These are phyloP conservation scores for Phytopythium boreale DNA, from an alignment of 352 stramenopile genomes.

Conservation along the genomic window DNA sequence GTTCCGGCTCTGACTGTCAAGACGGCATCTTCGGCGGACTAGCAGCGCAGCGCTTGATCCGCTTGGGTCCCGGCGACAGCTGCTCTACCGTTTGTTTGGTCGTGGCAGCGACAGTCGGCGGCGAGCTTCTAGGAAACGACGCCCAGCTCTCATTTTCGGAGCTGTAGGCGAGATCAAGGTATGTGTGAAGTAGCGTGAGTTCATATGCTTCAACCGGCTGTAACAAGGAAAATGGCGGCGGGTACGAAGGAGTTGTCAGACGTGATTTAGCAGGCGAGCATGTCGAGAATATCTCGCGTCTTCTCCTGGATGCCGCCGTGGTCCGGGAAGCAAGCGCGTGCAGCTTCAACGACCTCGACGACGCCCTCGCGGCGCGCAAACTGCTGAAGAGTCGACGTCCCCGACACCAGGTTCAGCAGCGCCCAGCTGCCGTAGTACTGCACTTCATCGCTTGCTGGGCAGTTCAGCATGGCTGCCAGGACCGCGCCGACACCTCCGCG, in stretches of 20 bases:
- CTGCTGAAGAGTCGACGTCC: conserved; percentile 37
- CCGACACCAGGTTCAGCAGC: conserved; percentile 65
- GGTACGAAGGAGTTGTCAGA: too few relatives aligned
- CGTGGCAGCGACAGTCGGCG: conserved; percentile 6
- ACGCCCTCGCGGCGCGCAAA: conserved; percentile 70
- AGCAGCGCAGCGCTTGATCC: conserved; percentile 33
- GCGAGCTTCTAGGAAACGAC: conserved; percentile 33
- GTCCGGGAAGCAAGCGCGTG: conserved; percentile 78
- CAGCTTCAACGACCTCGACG: conserved; percentile 77
- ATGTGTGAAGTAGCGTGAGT: conserved; percentile 16
- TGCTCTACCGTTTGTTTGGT: conserved; percentile 40
- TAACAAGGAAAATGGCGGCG: conserved; percentile 12
- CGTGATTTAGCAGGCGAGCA: conserved; percentile 22
- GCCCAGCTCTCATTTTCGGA: conserved; percentile 42
- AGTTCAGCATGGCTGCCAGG: conserved; percentile 79
- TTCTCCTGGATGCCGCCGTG: conserved; percentile 81
- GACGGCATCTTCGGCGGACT: conserved; percentile 47
- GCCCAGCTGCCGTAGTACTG: conserved; percentile 69
- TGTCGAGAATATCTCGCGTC: conserved; percentile 58
- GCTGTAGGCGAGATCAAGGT: conserved; percentile 27
- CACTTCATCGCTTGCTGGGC: conserved; percentile 44
- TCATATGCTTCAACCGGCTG: neutral
- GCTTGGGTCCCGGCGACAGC: conserved; percentile 23
- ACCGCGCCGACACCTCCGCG: conserved; percentile 61
- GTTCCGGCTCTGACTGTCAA: conserved; percentile 23